Percentiles rank a stretch among this genome's conserved stretches.
These are phyloP conservation scores for Ascomycota sp. DNA, from an alignment of 2,329 filamentous ascomycete species.

Conservation along the genomic window DNA sequence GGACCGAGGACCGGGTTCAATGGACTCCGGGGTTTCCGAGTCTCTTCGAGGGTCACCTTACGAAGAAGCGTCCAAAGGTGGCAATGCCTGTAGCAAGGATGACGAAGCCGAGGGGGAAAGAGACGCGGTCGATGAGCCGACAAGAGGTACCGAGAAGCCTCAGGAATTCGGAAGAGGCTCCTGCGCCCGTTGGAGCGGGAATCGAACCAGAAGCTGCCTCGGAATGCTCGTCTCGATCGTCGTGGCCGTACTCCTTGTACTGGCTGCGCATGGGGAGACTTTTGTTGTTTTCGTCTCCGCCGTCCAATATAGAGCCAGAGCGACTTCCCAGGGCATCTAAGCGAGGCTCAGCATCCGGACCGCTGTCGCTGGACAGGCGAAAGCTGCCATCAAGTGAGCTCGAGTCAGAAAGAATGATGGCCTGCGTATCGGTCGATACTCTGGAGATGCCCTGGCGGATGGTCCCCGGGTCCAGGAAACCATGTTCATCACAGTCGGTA, in stretches of 20 bases:
- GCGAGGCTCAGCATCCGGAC: conserved; percentile 51
- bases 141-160: conserved; percentile 39
- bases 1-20: too few relatives aligned
- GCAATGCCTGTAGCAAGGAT: conserved; percentile 52
- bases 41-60: conserved; percentile 31
- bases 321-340: conserved; percentile 46
- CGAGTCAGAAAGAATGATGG: conserved; percentile 46
- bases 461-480: conserved; percentile 33
- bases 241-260: conserved; percentile 28
- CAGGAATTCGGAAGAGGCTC: conserved; percentile 26
- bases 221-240: conserved; percentile 22
- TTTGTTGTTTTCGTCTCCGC: conserved; percentile 18
- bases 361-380: conserved; percentile 50
- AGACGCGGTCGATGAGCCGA: conserved; percentile 50
- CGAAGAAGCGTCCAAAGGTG: conserved; percentile 67
- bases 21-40: too few relatives aligned
- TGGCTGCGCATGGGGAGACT: conserved; percentile 15
- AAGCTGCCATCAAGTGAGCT: conserved; percentile 32
- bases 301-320: conserved; percentile 35
- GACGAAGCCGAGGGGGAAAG: conserved; percentile 60
- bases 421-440: conserved; percentile 24
- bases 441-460: not conserved
- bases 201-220: too few relatives aligned
- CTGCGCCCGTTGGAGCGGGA: too few relatives aligned
- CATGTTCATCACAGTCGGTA: conserved; percentile 49